phyloP scores from a whole-genome alignment of 1,284 basidiomycete species.

The Microbotryomycetes sp. region DNA sequence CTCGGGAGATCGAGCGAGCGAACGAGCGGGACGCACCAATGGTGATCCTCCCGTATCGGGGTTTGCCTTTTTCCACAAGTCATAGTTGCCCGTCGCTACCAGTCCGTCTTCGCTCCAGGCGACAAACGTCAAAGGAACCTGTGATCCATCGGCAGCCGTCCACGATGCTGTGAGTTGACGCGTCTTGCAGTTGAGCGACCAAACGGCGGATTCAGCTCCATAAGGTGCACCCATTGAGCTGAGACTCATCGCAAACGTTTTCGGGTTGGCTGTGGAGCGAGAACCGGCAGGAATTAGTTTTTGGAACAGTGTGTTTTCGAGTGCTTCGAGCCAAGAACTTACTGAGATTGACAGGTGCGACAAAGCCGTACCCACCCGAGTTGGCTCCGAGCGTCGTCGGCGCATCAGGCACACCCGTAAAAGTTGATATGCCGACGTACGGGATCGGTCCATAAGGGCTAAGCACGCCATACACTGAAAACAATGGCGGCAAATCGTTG shows the following conservation, averaged over 20 bases:
- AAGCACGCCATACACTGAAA: neutral
- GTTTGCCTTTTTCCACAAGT: neutral
- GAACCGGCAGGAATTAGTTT: neutral
- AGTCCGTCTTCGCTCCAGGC: neutral
- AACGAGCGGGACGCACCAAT: too few species aligned
- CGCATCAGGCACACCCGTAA: neutral
- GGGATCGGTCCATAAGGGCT: neutral
- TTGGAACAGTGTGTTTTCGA: too few species aligned
- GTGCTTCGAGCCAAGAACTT: too few species aligned
- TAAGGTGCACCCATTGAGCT: neutral
- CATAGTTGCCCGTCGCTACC: neutral
- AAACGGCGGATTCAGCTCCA: constrained; percentile 1
- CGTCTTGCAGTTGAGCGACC: constrained; percentile 7
- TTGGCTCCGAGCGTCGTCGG: neutral
- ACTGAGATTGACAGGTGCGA: neutral
- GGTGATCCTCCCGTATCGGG: neutral
- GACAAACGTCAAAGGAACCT: constrained; percentile 2
- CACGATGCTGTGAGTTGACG: constrained; percentile 1
- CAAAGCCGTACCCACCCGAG: neutral
- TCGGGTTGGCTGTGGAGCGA: neutral
- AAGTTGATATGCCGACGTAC: neutral
- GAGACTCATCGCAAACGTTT: neutral
- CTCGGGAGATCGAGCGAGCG: neutral
- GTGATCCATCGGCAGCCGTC: neutral
- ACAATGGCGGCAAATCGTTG: neutral